Conservation (phyloP, 805 yeast species). For the Teunomyces tritomae region DNA sequence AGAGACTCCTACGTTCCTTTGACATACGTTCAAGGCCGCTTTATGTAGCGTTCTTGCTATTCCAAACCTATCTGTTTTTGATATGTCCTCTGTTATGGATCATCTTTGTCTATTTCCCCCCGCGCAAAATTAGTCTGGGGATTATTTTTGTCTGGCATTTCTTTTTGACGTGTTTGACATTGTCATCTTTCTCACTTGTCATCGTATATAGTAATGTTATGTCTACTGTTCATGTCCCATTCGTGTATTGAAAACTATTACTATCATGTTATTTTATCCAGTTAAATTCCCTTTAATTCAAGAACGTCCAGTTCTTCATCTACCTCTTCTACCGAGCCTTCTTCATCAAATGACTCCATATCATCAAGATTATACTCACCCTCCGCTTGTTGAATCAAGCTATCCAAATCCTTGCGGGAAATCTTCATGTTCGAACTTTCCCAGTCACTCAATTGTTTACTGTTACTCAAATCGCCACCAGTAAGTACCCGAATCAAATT, state of each 20-base stretch:
- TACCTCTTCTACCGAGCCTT: conserved; percentile 11
- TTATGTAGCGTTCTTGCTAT: neutral
- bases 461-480: conserved; percentile 46
- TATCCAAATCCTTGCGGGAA: conserved; percentile 20
- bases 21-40: neutral
- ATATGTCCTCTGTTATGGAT: neutral
- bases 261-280: too few species aligned
- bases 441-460: conserved; percentile 36
- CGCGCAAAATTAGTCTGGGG: neutral
- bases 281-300: neutral
- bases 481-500: conserved; percentile 57
- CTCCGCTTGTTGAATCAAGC: conserved; percentile 10
- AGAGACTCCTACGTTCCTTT: conserved; percentile 22
- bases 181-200: too few species aligned
- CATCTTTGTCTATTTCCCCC: too few species aligned
- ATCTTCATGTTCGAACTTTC: conserved; percentile 31
- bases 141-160: neutral
- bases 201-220: too few species aligned
- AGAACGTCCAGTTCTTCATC: conserved; percentile 14
- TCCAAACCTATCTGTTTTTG: too few species aligned
- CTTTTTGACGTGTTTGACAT: too few species aligned
- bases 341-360: conserved; percentile 11
- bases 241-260: too few species aligned
- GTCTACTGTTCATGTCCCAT: too few species aligned
- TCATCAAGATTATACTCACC: conserved; percentile 13